phyloP scores from a whole-genome alignment of 495 filamentous ascomycete genomes.

The Hypoxylon rickii region DNA sequence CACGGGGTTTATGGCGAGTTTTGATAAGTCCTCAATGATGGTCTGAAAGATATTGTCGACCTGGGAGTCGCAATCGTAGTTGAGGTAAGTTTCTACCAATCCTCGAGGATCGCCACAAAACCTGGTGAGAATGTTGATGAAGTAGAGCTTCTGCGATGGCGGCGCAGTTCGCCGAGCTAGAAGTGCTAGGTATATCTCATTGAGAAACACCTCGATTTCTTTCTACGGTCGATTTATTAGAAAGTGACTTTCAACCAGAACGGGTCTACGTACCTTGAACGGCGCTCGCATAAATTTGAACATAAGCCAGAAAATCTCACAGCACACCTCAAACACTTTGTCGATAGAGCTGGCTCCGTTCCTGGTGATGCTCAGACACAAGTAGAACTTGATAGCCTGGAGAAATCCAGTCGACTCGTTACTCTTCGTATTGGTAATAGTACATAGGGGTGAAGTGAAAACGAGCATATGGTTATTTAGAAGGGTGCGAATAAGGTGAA shows the following conservation, averaged over 20 bases:
- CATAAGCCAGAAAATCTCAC: constrained; percentile 98
- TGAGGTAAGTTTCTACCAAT: constrained; percentile 94
- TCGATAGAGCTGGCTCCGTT: constrained; percentile 94
- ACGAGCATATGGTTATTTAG: constrained; percentile 87
- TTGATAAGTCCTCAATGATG: constrained; percentile 89
- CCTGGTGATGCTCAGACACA: constrained; percentile 89
- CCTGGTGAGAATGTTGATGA: constrained; percentile 82
- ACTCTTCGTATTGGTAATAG: constrained; percentile 83
- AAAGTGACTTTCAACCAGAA: not conserved
- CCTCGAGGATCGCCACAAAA: constrained; percentile 84
- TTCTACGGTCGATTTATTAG: constrained; percentile 60
- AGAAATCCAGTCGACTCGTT: constrained; percentile 86
- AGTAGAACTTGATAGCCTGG: constrained; percentile 94
- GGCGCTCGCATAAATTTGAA: constrained; percentile 89
- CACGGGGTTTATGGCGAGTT: constrained; percentile 75
- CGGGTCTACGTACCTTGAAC: constrained; percentile 70
- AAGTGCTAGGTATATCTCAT: constrained; percentile 95
- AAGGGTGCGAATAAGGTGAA: constrained; percentile 91
- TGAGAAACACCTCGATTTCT: constrained; percentile 96
- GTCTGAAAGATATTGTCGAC: constrained; percentile 98
- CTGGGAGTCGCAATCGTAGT: constrained; percentile 95
- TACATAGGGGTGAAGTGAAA: constrained; percentile 86
- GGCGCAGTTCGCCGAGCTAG: constrained; percentile 87
- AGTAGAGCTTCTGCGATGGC: constrained; percentile 86
- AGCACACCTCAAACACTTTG: constrained; percentile 90